phyloP scores from a whole-genome alignment of 805 yeast species.

The Myxozyma lipomycoides region DNA sequence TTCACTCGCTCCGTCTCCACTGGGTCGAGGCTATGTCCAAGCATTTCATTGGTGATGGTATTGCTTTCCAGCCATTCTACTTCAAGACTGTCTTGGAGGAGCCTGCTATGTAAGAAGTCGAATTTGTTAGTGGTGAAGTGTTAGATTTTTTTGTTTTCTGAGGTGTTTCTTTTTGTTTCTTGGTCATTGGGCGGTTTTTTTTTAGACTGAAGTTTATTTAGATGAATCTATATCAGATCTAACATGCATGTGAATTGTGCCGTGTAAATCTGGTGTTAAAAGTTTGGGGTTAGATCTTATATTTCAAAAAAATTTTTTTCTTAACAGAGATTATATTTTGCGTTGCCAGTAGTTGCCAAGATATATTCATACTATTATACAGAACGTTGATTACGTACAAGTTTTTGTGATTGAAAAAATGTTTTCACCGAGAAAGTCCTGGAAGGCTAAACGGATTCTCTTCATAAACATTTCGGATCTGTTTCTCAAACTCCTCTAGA shows the following conservation, averaged over 20 bases:
- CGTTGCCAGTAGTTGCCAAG: too few relatives aligned
- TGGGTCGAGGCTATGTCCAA: slow-evolving; percentile 99
- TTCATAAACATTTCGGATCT: slow-evolving; percentile 5
- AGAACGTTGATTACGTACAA: too few relatives aligned
- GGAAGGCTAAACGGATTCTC: slow-evolving; percentile 10
- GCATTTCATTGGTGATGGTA: slow-evolving; percentile 95
- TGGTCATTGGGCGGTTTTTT: neutral
- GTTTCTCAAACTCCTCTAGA: slow-evolving; percentile 10
- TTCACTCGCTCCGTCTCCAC: slow-evolving; percentile 95
- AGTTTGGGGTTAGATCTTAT: too few relatives aligned
- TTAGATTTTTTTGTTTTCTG: neutral
- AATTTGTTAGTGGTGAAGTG: too few relatives aligned
- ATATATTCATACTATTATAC: too few relatives aligned
- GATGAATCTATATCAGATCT: neutral
- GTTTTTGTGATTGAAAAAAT: too few relatives aligned
- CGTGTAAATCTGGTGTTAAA: neutral
- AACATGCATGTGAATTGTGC: neutral
- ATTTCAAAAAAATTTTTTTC: too few relatives aligned
- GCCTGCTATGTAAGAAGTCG: slow-evolving; percentile 15
- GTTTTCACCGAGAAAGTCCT: too few relatives aligned
- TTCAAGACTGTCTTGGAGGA: slow-evolving; percentile 42
- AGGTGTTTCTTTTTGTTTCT: neutral
- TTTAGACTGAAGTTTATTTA: neutral
- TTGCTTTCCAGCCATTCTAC: slow-evolving; percentile 82
- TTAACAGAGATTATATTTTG: too few relatives aligned